These are phyloP conservation scores for Xanthoceras sorbifolium DNA, from an alignment of 345 rosid species.

Conservation along the genomic window DNA sequence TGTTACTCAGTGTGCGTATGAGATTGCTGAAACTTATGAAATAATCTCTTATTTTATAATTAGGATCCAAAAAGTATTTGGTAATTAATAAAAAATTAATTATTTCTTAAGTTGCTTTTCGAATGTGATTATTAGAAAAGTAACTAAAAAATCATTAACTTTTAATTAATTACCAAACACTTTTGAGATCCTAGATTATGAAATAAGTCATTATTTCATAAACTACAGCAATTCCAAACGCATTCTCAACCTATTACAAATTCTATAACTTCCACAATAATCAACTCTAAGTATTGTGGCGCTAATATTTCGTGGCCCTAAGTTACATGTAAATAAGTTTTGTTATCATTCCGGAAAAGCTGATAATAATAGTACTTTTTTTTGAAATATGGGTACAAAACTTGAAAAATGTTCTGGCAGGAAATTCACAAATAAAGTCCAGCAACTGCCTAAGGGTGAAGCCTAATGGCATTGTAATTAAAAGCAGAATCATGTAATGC, in stretches of 20 bases:
- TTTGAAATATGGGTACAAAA: background rate
- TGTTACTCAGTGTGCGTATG: too few species aligned
- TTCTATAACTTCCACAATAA: background rate
- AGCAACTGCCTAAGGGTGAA: background rate
- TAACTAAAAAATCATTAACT: too few species aligned
- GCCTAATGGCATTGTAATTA: background rate
- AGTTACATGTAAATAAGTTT: background rate
- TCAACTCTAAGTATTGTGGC: background rate
- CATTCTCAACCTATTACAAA: background rate
- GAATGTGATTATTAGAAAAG: too few species aligned
- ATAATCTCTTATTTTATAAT: too few species aligned
- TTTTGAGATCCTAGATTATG: too few species aligned
- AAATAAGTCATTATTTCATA: too few species aligned
- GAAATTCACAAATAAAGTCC: background rate
- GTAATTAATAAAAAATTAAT: too few species aligned
- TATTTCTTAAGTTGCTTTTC: too few species aligned
- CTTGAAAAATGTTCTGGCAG: background rate
- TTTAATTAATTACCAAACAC: too few species aligned
- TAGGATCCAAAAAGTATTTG: too few species aligned
- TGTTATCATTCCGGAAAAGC: background rate
- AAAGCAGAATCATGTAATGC: background rate
- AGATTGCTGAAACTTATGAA: too few species aligned
- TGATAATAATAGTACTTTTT: background rate
- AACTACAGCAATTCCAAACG: too few species aligned
- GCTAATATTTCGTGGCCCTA: background rate